A percentile compares a stretch with the other conserved stretches of the same genome.
Conservation (phyloP, 306 rosid species). For the Arachis stenosperma region DNA sequence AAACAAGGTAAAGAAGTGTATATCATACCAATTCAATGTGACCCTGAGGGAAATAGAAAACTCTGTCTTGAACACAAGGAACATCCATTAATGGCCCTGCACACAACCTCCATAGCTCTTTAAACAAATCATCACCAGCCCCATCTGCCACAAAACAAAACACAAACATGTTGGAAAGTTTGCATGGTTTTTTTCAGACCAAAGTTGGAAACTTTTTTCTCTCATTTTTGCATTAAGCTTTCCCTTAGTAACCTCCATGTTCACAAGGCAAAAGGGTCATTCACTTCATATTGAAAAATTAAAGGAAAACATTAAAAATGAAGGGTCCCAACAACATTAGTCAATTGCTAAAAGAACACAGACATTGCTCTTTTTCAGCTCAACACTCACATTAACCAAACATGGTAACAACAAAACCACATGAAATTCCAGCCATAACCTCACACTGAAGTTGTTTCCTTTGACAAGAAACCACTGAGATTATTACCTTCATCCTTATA, state of each 20-base stretch:
- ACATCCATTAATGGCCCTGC: constrained; percentile 93
- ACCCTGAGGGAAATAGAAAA: constrained; percentile 91
- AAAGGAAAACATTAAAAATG: not conserved
- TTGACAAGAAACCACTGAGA: constrained; percentile 31
- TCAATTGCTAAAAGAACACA: constrained; percentile 33
- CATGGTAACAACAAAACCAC: constrained; percentile 31
- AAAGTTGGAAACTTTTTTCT: constrained; percentile 35
- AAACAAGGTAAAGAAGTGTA: not conserved
- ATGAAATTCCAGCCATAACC: constrained; percentile 41
- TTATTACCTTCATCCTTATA: constrained; percentile 44
- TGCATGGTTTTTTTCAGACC: constrained; percentile 42
- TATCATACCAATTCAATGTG: constrained; percentile 81
- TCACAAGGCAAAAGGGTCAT: constrained; percentile 20
- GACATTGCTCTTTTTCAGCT: constrained; percentile 37
- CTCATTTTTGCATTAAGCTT: not conserved
- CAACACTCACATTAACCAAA: constrained; percentile 49
- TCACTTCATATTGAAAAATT: constrained; percentile 8
- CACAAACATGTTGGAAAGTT: constrained; percentile 17
- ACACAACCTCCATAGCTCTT: constrained; percentile 79
- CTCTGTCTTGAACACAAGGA: constrained; percentile 62
- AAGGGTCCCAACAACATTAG: not conserved
- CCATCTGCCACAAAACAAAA: constrained; percentile 44
- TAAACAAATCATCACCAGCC: constrained; percentile 52
- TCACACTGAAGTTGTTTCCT: constrained; percentile 52
- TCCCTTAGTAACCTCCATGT: constrained; percentile 15